phyloP scores from a whole-genome alignment of 108 stramenopile species.

The Cyclotella cryptica region DNA sequence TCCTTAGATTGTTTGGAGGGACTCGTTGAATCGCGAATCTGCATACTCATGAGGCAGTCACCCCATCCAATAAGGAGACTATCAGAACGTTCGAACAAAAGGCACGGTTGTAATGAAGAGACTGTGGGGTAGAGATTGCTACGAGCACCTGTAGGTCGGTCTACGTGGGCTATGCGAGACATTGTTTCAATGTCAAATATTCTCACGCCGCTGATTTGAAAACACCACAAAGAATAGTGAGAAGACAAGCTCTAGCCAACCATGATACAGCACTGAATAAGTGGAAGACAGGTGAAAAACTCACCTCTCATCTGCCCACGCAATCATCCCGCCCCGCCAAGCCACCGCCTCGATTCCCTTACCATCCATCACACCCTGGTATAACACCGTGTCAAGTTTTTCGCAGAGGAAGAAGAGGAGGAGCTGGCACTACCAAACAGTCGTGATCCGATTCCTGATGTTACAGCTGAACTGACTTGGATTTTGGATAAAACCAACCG shows the following conservation, averaged over 20 bases:
- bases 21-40: slow-evolving; percentile 41
- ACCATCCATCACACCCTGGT: slow-evolving; percentile 34
- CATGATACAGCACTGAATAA: neutral
- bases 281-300: neutral
- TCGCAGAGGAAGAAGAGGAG: slow-evolving; percentile 31
- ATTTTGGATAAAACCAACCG: slow-evolving; percentile 70
- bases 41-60: slow-evolving; percentile 83
- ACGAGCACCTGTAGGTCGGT: slow-evolving; percentile 84
- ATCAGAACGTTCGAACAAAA: slow-evolving; percentile 68
- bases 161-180: slow-evolving; percentile 81
- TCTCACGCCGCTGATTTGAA: slow-evolving; percentile 60
- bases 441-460: slow-evolving; percentile 1
- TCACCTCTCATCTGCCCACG: slow-evolving; percentile 81
- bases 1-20: neutral
- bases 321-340: slow-evolving; percentile 78
- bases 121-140: slow-evolving; percentile 72
- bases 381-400: slow-evolving; percentile 45
- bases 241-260: too few relatives aligned
- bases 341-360: slow-evolving; percentile 72
- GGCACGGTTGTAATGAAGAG: slow-evolving; percentile 52
- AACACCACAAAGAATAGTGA: neutral
- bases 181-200: slow-evolving; percentile 75
- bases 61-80: slow-evolving; percentile 82
- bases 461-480: slow-evolving; percentile 33
- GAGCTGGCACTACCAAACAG: slow-evolving; percentile 35